phyloP scores from a whole-genome alignment of 495 filamentous ascomycete genomes.

The Tetracladium setigerum region DNA sequence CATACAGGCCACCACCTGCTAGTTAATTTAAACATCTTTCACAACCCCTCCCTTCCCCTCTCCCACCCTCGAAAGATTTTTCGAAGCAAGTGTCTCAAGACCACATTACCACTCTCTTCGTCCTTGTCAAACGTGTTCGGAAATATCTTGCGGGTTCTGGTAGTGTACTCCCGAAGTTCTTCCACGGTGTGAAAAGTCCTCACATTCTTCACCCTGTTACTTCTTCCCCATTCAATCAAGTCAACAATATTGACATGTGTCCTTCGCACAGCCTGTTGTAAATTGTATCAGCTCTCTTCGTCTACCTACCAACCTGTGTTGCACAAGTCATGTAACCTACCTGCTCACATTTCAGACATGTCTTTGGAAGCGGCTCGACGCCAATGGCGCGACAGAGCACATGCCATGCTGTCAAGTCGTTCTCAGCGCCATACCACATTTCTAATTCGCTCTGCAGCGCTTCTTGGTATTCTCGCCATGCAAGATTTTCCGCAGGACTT shows the following conservation, averaged over 20 bases:
- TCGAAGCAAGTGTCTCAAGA: slow-evolving; percentile 13
- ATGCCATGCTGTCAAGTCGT: slow-evolving; percentile 17
- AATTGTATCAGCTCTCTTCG: too few relatives aligned
- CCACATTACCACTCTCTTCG: slow-evolving; percentile 13
- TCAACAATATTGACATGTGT: slow-evolving; percentile 16
- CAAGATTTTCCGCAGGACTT: slow-evolving; percentile 13
- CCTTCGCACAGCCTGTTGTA: slow-evolving; percentile 16
- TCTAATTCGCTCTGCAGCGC: slow-evolving; percentile 17
- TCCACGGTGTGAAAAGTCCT: not conserved
- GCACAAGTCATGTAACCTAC: slow-evolving; percentile 2
- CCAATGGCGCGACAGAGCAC: slow-evolving; percentile 16
- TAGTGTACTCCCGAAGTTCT: not conserved
- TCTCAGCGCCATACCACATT: slow-evolving; percentile 18
- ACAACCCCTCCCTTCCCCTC: too few relatives aligned
- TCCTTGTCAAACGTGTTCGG: slow-evolving; percentile 15
- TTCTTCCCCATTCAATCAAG: slow-evolving; percentile 1
- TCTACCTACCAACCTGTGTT: too few relatives aligned
- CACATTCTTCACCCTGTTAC: not conserved
- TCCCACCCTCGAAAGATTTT: slow-evolving; percentile 12
- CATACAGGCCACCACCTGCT: too few relatives aligned
- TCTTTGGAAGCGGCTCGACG: slow-evolving; percentile 15
- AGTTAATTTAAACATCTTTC: too few relatives aligned
- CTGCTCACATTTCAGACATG: slow-evolving; percentile 15
- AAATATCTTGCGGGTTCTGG: slow-evolving; percentile 6
- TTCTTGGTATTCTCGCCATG: slow-evolving; percentile 16